Conservation (phyloP, 805 yeast species). For the Pichia paraexigua region DNA sequence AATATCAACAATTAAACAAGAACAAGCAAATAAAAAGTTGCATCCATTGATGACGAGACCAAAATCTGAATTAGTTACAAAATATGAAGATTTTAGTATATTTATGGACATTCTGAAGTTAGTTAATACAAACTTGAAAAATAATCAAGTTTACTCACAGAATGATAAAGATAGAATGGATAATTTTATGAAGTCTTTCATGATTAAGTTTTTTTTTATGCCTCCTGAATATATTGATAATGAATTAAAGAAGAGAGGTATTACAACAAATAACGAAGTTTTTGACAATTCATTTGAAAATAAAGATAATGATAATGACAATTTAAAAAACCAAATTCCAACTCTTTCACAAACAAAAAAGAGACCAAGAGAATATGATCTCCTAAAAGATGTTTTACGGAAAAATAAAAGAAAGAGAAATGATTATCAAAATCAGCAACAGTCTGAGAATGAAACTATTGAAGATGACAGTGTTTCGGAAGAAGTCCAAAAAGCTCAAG, state of each 20-base stretch:
- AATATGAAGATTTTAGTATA: slow-evolving; percentile 57
- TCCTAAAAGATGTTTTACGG: slow-evolving; percentile 51
- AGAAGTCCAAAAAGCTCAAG: slow-evolving; percentile 27
- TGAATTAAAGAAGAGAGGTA: slow-evolving; percentile 28
- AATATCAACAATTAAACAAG: slow-evolving; percentile 85
- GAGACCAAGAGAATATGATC: slow-evolving; percentile 49
- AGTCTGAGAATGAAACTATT: background rate
- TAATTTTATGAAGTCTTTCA: slow-evolving; percentile 61
- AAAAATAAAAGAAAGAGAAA: slow-evolving; percentile 29
- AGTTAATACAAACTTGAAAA: slow-evolving; percentile 56
- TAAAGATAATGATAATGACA: slow-evolving; percentile 9
- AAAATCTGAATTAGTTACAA: slow-evolving; percentile 55
- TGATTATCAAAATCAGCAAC: slow-evolving; percentile 1
- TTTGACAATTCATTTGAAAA: slow-evolving; percentile 13
- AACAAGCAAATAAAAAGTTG: slow-evolving; percentile 77
- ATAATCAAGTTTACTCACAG: slow-evolving; percentile 66
- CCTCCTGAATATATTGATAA: slow-evolving; percentile 42
- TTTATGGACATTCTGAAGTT: slow-evolving; percentile 67
- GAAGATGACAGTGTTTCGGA: slow-evolving; percentile 11
- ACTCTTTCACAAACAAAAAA: slow-evolving; percentile 30
- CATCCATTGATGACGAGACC: slow-evolving; percentile 85
- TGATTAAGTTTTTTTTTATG: slow-evolving; percentile 63
- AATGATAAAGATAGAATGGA: slow-evolving; percentile 73
- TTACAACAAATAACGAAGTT: slow-evolving; percentile 20
- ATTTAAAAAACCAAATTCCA: slow-evolving; percentile 5